Evolutionary conservation across 768 basidiomycete genomes (phyloP).

Genomic region (Psilocybe sp.): DNA sequence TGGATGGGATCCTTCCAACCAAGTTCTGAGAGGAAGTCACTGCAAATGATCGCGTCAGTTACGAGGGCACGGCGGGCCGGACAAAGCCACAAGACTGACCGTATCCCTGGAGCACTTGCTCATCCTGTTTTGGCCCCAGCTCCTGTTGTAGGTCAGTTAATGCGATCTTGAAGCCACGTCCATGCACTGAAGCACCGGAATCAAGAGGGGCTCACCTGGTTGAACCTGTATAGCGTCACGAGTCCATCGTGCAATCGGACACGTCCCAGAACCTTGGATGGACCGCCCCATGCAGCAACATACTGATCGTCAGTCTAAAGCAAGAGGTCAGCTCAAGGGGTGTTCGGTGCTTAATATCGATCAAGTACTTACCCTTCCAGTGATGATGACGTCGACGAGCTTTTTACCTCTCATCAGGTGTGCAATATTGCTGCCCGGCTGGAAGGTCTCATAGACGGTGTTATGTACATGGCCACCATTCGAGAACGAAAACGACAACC

Average conservation of each 20-base stretch:
- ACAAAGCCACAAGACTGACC: slow-evolving; percentile 26
- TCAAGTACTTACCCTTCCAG: slow-evolving; percentile 43
- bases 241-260: slow-evolving; percentile 60
- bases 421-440: slow-evolving; percentile 11
- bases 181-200: background rate
- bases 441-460: slow-evolving; percentile 37
- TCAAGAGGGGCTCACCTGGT: slow-evolving; percentile 5
- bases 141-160: background rate
- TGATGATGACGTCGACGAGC: slow-evolving; percentile 48
- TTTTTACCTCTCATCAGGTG: slow-evolving; percentile 15
- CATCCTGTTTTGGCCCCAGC: background rate
- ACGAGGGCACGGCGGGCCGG: slow-evolving; percentile 2
- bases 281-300: slow-evolving; percentile 55
- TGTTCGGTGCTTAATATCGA: background rate
- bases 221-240: slow-evolving; percentile 37
- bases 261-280: slow-evolving; percentile 49
- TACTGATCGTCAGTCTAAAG: slow-evolving; percentile 44
- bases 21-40: slow-evolving; percentile 51
- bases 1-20: slow-evolving; percentile 43
- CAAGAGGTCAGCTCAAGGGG: background rate
- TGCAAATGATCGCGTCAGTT: slow-evolving; percentile 12
- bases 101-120: slow-evolving; percentile 43
- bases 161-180: slow-evolving; percentile 1
- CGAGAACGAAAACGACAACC: slow-evolving; percentile 37
- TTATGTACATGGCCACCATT: slow-evolving; percentile 26